Conservation (phyloP, 139 green algal genomes). For the Chlamydomonas eustigma region DNA sequence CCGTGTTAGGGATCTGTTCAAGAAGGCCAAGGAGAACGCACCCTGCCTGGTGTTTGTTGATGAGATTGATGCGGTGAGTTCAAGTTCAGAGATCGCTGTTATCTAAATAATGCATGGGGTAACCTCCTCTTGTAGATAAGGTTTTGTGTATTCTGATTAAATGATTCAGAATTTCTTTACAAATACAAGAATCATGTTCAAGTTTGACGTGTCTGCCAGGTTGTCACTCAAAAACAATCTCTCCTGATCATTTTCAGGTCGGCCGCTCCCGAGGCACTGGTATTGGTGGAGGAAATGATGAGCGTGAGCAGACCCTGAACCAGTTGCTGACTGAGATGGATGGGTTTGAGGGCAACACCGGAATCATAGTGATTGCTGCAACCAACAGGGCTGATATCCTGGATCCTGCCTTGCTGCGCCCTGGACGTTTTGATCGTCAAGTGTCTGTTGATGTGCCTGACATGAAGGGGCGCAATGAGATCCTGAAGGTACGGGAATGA, state of each 20-base stretch:
- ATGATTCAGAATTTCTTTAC: too few species aligned
- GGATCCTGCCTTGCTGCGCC: conserved; percentile 95
- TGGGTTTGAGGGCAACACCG: conserved; percentile 98
- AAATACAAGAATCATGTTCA: too few species aligned
- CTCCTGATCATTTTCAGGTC: conserved; percentile 49
- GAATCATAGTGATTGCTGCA: conserved; percentile 98
- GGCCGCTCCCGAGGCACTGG: conserved; percentile 91
- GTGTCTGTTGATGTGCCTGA: conserved; percentile 93
- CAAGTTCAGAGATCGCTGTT: too few species aligned
- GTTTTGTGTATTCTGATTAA: too few species aligned
- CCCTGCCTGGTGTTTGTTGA: conserved; percentile 99
- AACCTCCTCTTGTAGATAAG: too few species aligned
- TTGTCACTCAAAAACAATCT: too few species aligned
- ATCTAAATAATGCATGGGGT: too few species aligned
- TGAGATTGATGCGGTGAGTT: conserved; percentile 94
- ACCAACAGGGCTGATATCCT: conserved; percentile 97
- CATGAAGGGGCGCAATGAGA: conserved; percentile 89
- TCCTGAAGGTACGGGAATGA: too few species aligned
- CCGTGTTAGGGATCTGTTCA: conserved; percentile 96
- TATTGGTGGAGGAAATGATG: conserved; percentile 98
- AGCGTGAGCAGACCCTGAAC: conserved; percentile 99
- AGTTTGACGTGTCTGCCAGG: too few species aligned
- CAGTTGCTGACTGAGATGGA: conserved; percentile 95
- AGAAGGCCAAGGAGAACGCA: conserved; percentile 87
- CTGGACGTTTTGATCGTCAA: conserved; percentile 96